A percentile compares a stretch with the other conserved stretches of the same genome.
These are phyloP conservation scores for Tardiomyces blankii DNA, from an alignment of 1,139 yeast species.

Conservation along the genomic window DNA sequence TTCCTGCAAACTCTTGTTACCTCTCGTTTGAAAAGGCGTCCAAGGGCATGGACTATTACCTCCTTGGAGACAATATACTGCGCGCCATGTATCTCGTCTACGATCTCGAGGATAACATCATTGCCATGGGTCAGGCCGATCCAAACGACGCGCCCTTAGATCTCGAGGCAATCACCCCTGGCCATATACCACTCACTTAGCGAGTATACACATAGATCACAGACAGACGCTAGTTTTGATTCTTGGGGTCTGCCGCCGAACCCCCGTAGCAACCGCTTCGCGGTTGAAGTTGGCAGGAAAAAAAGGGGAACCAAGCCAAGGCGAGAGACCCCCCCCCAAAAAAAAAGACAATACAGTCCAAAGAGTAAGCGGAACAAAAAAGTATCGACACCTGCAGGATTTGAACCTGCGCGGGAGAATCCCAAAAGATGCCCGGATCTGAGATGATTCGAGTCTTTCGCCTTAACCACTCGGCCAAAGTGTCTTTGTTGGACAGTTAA, in stretches of 20 bases:
- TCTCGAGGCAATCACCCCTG: slow-evolving; percentile 21
- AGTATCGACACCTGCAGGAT: slow-evolving; percentile 66
- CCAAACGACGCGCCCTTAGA: slow-evolving; percentile 14
- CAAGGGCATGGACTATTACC: slow-evolving; percentile 20
- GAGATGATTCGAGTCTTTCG: slow-evolving; percentile 49
- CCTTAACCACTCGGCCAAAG: slow-evolving; percentile 58
- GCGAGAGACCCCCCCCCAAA: neutral
- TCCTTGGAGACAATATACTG: slow-evolving; percentile 42
- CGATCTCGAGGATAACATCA: slow-evolving; percentile 39
- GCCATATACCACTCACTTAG: slow-evolving; percentile 10
- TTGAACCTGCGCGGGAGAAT: slow-evolving; percentile 81
- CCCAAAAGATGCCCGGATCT: slow-evolving; percentile 30
- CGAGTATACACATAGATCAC: neutral
- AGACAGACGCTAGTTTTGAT: neutral
- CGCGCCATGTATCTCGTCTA: slow-evolving; percentile 45
- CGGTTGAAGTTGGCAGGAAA: no score
- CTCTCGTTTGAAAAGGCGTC: slow-evolving; percentile 22
- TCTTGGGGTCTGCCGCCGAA: no score
- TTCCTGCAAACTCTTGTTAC: slow-evolving; percentile 28
- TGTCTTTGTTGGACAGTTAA: neutral
- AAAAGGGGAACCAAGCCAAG: no score
- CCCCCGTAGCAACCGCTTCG: no score
- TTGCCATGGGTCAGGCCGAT: slow-evolving; percentile 42
- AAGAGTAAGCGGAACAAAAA: slow-evolving; percentile 4
- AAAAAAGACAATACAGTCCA: neutral